These are phyloP conservation scores for Phytophthora boehmeriae DNA, from an alignment of 352 stramenopile species.

Conservation along the genomic window DNA sequence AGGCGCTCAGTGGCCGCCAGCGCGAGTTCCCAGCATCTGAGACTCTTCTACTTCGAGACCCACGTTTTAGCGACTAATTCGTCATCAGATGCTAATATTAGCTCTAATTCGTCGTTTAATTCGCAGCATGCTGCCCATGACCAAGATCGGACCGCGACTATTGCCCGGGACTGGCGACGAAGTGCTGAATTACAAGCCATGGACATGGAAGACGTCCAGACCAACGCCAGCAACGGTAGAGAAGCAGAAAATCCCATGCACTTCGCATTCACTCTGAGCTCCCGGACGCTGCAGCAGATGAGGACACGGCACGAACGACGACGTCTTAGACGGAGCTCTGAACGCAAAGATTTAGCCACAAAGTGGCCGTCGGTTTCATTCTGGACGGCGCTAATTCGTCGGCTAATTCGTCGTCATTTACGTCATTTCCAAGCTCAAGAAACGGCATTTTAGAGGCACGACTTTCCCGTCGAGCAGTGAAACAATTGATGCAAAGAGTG, in stretches of 20 bases:
- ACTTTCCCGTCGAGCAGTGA: conserved; percentile 25
- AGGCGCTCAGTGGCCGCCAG: conserved; percentile 23
- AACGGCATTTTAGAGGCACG: conserved; percentile 17
- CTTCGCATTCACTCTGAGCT: conserved; percentile 54
- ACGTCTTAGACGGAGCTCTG: conserved; percentile 30
- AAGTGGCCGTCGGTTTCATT: conserved; percentile 55
- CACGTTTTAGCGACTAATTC: conserved; percentile 49
- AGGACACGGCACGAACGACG: conserved; percentile 45
- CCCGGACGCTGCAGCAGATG: conserved; percentile 48
- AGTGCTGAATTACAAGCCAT: conserved; percentile 27
- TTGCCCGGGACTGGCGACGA: conserved; percentile 14
- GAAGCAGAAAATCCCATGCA: conserved; percentile 18
- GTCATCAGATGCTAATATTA: conserved; percentile 24
- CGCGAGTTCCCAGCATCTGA: conserved; percentile 14
- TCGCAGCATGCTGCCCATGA: conserved; percentile 11
- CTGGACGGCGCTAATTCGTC: conserved; percentile 27
- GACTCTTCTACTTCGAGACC: conserved; percentile 65
- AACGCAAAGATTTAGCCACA: conserved; percentile 50
- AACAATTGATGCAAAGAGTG: conserved; percentile 33
- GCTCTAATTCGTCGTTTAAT: conserved; percentile 1
- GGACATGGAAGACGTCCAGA: conserved; percentile 30
- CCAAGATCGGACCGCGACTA: conserved; percentile 8
- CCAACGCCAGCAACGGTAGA: neutral
- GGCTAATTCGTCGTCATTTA: conserved; percentile 3
- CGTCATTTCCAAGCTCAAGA: conserved; percentile 2